Evolutionary conservation across 352 stramenopile species (phyloP).

Genomic region (Globisporangium cylindrosporum): DNA sequence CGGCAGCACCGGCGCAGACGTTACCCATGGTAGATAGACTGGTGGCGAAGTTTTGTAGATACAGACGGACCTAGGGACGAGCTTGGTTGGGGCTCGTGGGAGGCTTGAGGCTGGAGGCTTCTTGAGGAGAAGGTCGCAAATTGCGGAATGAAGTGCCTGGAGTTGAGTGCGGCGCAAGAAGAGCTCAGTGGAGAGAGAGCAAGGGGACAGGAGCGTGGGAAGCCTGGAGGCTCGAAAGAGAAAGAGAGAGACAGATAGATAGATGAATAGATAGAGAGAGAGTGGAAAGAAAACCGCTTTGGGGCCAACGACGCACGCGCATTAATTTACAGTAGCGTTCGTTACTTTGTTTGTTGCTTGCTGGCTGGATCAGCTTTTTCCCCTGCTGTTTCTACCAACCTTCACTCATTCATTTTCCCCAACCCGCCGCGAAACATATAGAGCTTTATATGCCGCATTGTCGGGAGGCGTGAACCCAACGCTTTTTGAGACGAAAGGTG

Average conservation of each 20-base stretch:
- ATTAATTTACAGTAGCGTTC: neutral
- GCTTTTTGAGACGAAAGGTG: neutral
- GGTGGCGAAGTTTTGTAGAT: neutral
- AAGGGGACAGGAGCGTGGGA: neutral
- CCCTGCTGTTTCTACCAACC: neutral
- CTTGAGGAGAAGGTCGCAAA: slow-evolving; percentile 28
- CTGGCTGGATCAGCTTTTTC: neutral
- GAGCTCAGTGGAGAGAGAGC: neutral
- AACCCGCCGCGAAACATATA: neutral
- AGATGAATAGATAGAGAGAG: neutral
- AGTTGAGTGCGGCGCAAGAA: neutral
- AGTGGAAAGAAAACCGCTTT: neutral
- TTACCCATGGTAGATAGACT: slow-evolving; percentile 42
- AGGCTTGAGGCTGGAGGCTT: slow-evolving; percentile 5
- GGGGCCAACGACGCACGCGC: neutral
- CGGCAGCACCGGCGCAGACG: slow-evolving; percentile 43
- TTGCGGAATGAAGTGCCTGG: slow-evolving; percentile 29
- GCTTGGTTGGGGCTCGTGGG: neutral
- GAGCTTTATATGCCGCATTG: neutral
- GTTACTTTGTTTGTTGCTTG: neutral
- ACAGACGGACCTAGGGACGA: neutral
- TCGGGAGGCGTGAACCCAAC: neutral
- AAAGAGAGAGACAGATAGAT: neutral
- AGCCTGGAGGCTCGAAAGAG: neutral
- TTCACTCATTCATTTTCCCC: neutral